These are phyloP conservation scores for Musa acuminata DNA, from an alignment of 176 grass and related monocot genomes.

Conservation along the genomic window DNA sequence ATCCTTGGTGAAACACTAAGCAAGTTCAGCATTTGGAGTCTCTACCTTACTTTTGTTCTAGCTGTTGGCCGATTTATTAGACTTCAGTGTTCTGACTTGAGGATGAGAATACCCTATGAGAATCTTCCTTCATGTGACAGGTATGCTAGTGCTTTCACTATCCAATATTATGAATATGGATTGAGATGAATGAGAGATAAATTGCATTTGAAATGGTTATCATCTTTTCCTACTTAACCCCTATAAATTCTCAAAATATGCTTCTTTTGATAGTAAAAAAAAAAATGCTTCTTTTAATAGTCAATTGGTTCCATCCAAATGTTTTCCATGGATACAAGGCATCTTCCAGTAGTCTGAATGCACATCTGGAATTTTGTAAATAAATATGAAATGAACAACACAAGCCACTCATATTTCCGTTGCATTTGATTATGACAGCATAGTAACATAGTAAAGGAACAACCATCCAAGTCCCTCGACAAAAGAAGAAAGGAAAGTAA, in stretches of 20 bases:
- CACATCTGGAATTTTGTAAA: neutral
- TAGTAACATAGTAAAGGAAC: neutral
- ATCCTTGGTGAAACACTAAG: conserved; percentile 97
- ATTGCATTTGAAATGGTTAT: neutral
- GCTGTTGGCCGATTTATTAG: conserved; percentile 98
- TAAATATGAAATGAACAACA: neutral
- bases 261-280: too few relatives aligned
- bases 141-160: conserved; percentile 24
- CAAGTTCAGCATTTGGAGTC: conserved; percentile 99
- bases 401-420: neutral
- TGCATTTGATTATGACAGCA: neutral
- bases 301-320: neutral
- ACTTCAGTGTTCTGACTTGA: conserved; percentile 95
- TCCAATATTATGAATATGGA: neutral
- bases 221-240: neutral
- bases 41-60: conserved; percentile 97
- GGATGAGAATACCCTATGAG: conserved; percentile 99
- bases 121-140: conserved; percentile 98
- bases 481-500: neutral
- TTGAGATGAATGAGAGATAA: neutral
- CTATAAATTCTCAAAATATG: neutral
- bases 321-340: neutral
- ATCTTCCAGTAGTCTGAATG: neutral
- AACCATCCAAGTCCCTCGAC: neutral
- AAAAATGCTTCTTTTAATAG: too few relatives aligned